Percentiles rank a stretch among this genome's conserved stretches.
Conservation (phyloP, 805 yeast species). For the Candida sanyiensis region DNA sequence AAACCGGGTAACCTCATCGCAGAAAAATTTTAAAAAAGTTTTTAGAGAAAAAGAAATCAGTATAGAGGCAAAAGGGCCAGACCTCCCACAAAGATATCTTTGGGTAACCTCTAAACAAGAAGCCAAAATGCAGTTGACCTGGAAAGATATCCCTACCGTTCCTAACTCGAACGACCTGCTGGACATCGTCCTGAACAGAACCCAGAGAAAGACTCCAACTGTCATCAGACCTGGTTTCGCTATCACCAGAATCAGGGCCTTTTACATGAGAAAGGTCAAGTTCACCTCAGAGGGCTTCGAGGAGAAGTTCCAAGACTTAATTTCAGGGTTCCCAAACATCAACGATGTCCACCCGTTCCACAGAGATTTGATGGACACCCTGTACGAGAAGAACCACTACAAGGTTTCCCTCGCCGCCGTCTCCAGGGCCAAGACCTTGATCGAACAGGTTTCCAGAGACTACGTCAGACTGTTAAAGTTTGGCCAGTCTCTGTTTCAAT, state of each 20-base stretch:
- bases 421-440: conserved; percentile 86
- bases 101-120: not conserved
- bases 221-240: conserved; percentile 95
- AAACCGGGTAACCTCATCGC: conserved; percentile 8
- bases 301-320: conserved; percentile 83
- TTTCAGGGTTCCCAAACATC: conserved; percentile 89
- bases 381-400: conserved; percentile 96
- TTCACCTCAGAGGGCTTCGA: conserved; percentile 94
- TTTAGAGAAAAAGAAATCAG: conserved; percentile 3
- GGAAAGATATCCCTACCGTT: conserved; percentile 97
- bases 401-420: conserved; percentile 94
- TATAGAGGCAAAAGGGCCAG: not conserved
- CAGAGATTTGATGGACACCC: conserved; percentile 94
- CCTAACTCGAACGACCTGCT: conserved; percentile 88
- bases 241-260: conserved; percentile 92
- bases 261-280: conserved; percentile 96
- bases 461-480: conserved; percentile 89
- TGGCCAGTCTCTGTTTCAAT: conserved; percentile 96
- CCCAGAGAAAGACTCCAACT: conserved; percentile 99
- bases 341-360: conserved; percentile 98
- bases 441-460: conserved; percentile 95
- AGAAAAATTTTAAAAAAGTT: conserved; percentile 3
- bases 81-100: not conserved
- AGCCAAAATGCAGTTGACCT: conserved; percentile 79
- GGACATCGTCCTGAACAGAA: conserved; percentile 94